These are phyloP conservation scores for Pharnaceum exiguum DNA, from an alignment of 148 eudicot species.

Conservation along the genomic window DNA sequence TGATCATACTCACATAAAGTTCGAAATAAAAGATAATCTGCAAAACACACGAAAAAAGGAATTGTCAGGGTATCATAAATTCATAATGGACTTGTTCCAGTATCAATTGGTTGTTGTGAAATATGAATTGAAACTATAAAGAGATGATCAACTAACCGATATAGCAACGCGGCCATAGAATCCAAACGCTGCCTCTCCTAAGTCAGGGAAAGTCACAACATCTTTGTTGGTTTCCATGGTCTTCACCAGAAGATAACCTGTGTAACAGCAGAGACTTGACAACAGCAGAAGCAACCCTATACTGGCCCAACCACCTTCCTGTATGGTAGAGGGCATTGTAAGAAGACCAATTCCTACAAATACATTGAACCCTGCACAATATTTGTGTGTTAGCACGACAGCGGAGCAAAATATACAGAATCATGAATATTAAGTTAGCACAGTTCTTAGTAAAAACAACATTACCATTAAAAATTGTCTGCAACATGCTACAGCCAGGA, in stretches of 20 bases:
- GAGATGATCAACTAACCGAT: slow-evolving; percentile 45
- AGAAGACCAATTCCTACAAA: slow-evolving; percentile 85
- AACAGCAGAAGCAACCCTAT: slow-evolving; percentile 49
- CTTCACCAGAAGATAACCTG: slow-evolving; percentile 58
- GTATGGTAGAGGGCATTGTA: slow-evolving; percentile 71
- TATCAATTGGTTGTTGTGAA: neutral
- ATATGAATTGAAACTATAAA: neutral
- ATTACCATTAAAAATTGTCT: slow-evolving; percentile 32
- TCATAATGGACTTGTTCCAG: neutral
- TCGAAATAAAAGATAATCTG: slow-evolving; percentile 81
- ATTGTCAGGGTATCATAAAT: slow-evolving; percentile 5
- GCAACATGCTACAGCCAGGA: too few relatives aligned
- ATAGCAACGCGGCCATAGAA: slow-evolving; percentile 62
- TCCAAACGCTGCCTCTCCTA: slow-evolving; percentile 91
- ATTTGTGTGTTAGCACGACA: too few relatives aligned
- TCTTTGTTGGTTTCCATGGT: slow-evolving; percentile 60
- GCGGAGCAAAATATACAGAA: too few relatives aligned
- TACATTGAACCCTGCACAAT: slow-evolving; percentile 58
- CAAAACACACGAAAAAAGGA: slow-evolving; percentile 14
- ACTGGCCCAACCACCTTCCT: slow-evolving; percentile 89
- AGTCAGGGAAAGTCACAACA: slow-evolving; percentile 66
- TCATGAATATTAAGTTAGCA: too few relatives aligned
- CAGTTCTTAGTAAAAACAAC: neutral
- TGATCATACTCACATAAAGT: slow-evolving; percentile 62
- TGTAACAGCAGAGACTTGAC: slow-evolving; percentile 61